These are phyloP conservation scores for Globisporangium cylindrosporum DNA, from an alignment of 352 stramenopile genomes.

Conservation along the genomic window DNA sequence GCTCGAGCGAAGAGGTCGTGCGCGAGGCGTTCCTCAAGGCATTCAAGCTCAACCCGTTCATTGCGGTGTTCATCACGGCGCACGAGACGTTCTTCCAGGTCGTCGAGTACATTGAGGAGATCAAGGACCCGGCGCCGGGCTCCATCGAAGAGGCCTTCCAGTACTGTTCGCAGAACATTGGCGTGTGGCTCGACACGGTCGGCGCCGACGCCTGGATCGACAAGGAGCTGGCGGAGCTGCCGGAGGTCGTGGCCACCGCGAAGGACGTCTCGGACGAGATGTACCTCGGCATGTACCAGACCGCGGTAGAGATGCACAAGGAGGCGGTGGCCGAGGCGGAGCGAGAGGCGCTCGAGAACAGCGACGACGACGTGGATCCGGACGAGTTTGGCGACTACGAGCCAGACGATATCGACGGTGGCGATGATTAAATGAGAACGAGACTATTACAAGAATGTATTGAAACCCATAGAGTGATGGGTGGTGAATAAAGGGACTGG, in stretches of 20 bases:
- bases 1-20: conserved; percentile 76
- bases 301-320: conserved; percentile 84
- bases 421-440: conserved; percentile 28
- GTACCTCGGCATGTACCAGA: conserved; percentile 87
- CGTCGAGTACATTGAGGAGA: conserved; percentile 84
- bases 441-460: neutral
- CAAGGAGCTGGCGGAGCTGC: conserved; percentile 68
- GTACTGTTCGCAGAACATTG: conserved; percentile 78
- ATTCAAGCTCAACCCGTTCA: conserved; percentile 77
- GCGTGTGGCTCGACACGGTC: conserved; percentile 84
- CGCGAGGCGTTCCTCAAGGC: conserved; percentile 65
- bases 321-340: conserved; percentile 48
- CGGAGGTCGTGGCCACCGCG: conserved; percentile 43
- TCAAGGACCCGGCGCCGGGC: conserved; percentile 57
- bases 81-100: conserved; percentile 81
- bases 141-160: conserved; percentile 85
- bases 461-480: neutral
- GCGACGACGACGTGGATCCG: conserved; percentile 34
- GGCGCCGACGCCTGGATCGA: conserved; percentile 78
- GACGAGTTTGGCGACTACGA: conserved; percentile 53
- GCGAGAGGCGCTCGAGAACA: conserved; percentile 26
- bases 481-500: conserved; percentile 3
- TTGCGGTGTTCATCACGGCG: conserved; percentile 74
- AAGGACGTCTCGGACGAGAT: conserved; percentile 69
- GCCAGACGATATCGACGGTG: conserved; percentile 52